A percentile compares a stretch with the other conserved stretches of the same genome.
These are phyloP conservation scores for Fusarium pininemorale DNA, from an alignment of 2,329 filamentous ascomycete genomes.

Conservation along the genomic window DNA sequence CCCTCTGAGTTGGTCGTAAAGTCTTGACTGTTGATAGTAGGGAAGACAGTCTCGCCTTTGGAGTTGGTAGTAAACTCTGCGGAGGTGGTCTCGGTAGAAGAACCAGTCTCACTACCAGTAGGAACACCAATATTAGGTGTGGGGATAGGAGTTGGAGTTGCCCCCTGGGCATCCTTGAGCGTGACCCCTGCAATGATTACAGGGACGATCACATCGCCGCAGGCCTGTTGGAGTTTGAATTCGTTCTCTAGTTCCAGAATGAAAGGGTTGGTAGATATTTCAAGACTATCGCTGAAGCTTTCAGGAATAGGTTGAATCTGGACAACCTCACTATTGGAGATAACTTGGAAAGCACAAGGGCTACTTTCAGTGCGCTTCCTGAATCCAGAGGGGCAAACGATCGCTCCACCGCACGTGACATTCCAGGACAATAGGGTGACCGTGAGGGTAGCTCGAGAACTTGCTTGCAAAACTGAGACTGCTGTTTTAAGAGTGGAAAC, in stretches of 20 bases:
- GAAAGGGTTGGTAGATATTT: background rate
- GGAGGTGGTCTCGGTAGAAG: background rate
- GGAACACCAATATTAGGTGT: background rate
- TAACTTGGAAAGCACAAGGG: background rate
- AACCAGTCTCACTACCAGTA: background rate
- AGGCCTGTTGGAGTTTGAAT: background rate
- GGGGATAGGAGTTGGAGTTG: background rate
- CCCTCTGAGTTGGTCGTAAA: background rate
- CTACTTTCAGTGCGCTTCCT: background rate
- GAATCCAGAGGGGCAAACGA: fast-evolving
- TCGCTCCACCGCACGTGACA: background rate
- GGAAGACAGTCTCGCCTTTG: background rate
- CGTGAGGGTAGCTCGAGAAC: no score
- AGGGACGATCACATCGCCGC: background rate
- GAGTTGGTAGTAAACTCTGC: background rate
- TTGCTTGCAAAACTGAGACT: no score
- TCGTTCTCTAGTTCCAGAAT: background rate
- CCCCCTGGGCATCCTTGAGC: background rate
- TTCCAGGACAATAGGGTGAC: no score
- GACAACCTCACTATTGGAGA: background rate
- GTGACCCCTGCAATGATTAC: background rate
- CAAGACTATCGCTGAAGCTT: fast-evolving
- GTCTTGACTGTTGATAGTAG: slow-evolving; percentile 36
- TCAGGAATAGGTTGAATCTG: background rate
- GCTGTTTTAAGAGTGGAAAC: fast-evolving